A percentile compares a stretch with the other conserved stretches of the same genome.
These are phyloP conservation scores for Irpex sp. DNA, from an alignment of 1,284 basidiomycete species.

Conservation along the genomic window DNA sequence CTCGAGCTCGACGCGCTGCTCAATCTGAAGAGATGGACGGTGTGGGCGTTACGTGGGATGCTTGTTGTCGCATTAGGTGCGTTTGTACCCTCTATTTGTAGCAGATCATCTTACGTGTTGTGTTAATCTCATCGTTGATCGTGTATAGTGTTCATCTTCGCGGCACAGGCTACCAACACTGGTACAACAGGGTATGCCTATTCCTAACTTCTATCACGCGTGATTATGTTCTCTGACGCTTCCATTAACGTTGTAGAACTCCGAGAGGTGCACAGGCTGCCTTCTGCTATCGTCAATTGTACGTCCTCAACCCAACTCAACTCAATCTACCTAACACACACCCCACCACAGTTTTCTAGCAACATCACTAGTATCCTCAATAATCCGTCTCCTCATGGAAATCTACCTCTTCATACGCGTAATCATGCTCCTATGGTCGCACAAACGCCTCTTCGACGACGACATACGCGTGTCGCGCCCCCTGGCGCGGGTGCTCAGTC, in stretches of 20 bases:
- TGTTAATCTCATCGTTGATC: not conserved
- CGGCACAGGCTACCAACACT: conserved; percentile 37
- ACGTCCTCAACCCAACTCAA: no score
- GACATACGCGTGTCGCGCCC: not conserved
- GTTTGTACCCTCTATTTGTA: conserved; percentile 8
- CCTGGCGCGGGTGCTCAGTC: conserved; percentile 33
- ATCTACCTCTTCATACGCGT: conserved; percentile 38
- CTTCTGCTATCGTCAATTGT: conserved; percentile 39
- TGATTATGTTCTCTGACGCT: not conserved
- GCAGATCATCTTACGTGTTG: not conserved
- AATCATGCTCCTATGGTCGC: conserved; percentile 20
- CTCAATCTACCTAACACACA: not conserved
- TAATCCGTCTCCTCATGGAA: conserved; percentile 40
- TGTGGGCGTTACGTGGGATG: conserved; percentile 29
- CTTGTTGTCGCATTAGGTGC: conserved; percentile 40
- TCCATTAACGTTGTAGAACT: conserved; percentile 9
- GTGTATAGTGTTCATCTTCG: conserved; percentile 38
- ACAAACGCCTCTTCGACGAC: not conserved
- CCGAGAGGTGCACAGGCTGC: conserved; percentile 18
- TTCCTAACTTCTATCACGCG: not conserved
- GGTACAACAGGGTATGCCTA: conserved; percentile 33
- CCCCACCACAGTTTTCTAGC: conserved; percentile 35
- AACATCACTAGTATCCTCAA: conserved; percentile 38
- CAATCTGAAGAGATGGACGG: conserved; percentile 33
- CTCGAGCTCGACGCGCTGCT: conserved; percentile 34